Percentiles rank a stretch among this genome's conserved stretches.
Evolutionary conservation across 352 stramenopile genomes (phyloP).

Genomic region (Phytophthora cajani): DNA sequence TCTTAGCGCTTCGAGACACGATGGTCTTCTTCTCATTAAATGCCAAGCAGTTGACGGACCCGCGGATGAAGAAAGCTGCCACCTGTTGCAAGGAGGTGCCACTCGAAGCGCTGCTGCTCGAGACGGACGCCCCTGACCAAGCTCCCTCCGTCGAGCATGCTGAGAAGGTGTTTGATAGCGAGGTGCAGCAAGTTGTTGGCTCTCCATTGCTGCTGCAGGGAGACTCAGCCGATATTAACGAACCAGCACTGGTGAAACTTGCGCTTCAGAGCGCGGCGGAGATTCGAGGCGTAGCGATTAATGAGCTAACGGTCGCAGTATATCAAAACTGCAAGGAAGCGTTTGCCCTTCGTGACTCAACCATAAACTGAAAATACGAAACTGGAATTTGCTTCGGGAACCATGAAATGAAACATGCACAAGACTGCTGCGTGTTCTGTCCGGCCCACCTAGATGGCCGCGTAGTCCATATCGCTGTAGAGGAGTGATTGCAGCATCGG

Average conservation of each 20-base stretch:
- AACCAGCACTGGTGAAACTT: constrained; percentile 60
- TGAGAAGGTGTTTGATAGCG: constrained; percentile 18
- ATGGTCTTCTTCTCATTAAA: constrained; percentile 83
- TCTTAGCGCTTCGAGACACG: constrained; percentile 46
- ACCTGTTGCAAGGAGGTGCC: constrained; percentile 52
- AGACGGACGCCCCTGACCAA: constrained; percentile 83
- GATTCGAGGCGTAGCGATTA: constrained; percentile 39
- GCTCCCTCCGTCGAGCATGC: constrained; percentile 31
- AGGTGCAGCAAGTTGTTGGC: neutral
- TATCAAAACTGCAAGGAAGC: constrained; percentile 45
- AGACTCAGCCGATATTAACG: constrained; percentile 43
- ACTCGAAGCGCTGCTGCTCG: constrained; percentile 58
- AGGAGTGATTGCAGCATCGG: constrained; percentile 66
- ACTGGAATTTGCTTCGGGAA: constrained; percentile 5
- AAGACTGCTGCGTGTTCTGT: neutral
- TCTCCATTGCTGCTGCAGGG: constrained; percentile 27
- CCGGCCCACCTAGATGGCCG: constrained; percentile 63
- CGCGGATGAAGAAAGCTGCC: constrained; percentile 44
- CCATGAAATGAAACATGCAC: constrained; percentile 4
- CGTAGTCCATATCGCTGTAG: constrained; percentile 79
- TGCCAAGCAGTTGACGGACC: constrained; percentile 62
- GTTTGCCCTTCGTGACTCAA: constrained; percentile 37
- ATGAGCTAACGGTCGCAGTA: constrained; percentile 48
- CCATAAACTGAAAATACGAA: constrained; percentile 12
- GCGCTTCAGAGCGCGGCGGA: constrained; percentile 49